phyloP scores from a whole-genome alignment of 2,329 filamentous ascomycete species.

The Stachybotrys echinatus region DNA sequence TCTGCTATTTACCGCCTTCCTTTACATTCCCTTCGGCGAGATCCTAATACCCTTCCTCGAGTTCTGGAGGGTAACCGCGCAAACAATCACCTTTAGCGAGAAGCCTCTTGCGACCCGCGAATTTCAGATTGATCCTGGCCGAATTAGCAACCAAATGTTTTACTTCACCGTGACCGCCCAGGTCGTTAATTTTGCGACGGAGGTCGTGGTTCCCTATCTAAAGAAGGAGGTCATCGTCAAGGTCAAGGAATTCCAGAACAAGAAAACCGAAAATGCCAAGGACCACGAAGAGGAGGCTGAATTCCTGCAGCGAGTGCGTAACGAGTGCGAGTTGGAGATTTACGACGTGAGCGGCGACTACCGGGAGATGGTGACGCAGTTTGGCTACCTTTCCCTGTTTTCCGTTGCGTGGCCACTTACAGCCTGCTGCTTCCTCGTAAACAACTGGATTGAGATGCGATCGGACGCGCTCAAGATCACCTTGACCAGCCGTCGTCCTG shows the following conservation, averaged over 20 bases:
- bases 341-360: slow-evolving; percentile 92
- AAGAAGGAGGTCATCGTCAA: slow-evolving; percentile 76
- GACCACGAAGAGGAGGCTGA: slow-evolving; percentile 73
- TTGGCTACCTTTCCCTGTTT: slow-evolving; percentile 83
- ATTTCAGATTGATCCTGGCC: slow-evolving; percentile 78
- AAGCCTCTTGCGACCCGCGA: slow-evolving; percentile 59
- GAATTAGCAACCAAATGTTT: slow-evolving; percentile 86
- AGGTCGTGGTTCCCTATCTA: slow-evolving; percentile 77
- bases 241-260: slow-evolving; percentile 68
- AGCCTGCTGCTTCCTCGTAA: slow-evolving; percentile 79
- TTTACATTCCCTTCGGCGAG: slow-evolving; percentile 88
- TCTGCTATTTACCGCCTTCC: slow-evolving; percentile 86
- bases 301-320: slow-evolving; percentile 76
- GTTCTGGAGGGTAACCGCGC: slow-evolving; percentile 70
- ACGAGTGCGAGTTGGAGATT: slow-evolving; percentile 73
- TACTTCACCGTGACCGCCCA: slow-evolving; percentile 95
- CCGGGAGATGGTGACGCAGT: slow-evolving; percentile 87
- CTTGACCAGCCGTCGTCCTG: slow-evolving; percentile 80
- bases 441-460: slow-evolving; percentile 94
- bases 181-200: slow-evolving; percentile 78
- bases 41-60: slow-evolving; percentile 81
- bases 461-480: slow-evolving; percentile 94
- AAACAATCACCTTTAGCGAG: slow-evolving; percentile 69
- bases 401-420: slow-evolving; percentile 95
- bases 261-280: slow-evolving; percentile 43